Evolutionary conservation across 345 rosid species (phyloP), one percentile per base, ranked within the genome.

Genomic region (Cardamine resedifolia): DNA sequence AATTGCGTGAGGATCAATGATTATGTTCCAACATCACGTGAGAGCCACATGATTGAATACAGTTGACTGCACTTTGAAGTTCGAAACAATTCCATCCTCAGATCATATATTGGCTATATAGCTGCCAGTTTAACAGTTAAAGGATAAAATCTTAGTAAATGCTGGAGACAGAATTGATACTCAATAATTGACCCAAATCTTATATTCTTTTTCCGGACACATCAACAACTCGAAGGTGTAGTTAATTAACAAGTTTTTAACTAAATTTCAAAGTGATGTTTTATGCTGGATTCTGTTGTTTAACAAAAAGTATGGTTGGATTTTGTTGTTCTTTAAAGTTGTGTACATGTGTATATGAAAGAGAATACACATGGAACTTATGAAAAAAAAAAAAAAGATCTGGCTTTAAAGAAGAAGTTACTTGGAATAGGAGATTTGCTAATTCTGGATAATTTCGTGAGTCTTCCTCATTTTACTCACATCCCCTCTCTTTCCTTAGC

Each of bases 401-500:
- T 59, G 52, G 19, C 4, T 33, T 33, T 5, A 18, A n/a, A n/a
- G n/a, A 10, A 52, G 5, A 47, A 55, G 20, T 60, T 69, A 55
- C 75, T 62, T 44, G 65, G 30, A 70, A 69, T 76, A 70, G 66
- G 4, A 55, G 45, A 24, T 70, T 27, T 36, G 58, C 71, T 76
- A 70, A 63, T 69, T 62, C 2, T 56, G 60, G 70, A 47, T 69
- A 6, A 19, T 61, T 24, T 52, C 39, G 27, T 18, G 14, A 45
- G 64, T 44, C 50, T 28, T 75, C 79, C 79, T 31, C 21, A 60
- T 16, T 75, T 75, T 44, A 24, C 75, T 76, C 79, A 48, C 52
- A 68, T 75, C 74, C 79, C 45, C 65, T 68, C 63, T 60, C 60
- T 15, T 66, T 58, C 56, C 38, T 20, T 16, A 21, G 36, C 52